Evolutionary conservation across 2,329 filamentous ascomycete genomes (phyloP), one percentile per base, ranked within the genome.

Genomic region (Alternaria consortialis): DNA sequence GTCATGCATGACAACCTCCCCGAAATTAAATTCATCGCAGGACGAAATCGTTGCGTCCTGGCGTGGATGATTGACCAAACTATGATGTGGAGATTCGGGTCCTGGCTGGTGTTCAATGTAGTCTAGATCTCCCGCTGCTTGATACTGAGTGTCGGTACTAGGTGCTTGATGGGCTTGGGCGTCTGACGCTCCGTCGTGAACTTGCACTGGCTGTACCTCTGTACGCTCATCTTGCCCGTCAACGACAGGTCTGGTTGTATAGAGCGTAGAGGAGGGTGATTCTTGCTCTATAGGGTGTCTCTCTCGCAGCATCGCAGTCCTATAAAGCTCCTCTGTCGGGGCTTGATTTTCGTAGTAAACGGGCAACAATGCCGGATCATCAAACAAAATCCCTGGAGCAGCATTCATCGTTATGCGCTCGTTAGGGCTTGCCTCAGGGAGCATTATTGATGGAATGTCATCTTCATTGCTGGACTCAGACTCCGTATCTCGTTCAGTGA

Each of bases 401-500:
- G 27, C 7, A 13, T 23, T 32, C 2, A 25, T 34, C 4, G 17
- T 56, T 23, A 4, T 46, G 9, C 44, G 11, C 39, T 51, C 7
- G 6, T 27, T 27, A 31, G 7, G 27, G 53, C 17, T 50, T 50
- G 12, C 17, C 36, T 43, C 20, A 42, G 15, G 8, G 36, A 32
- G 36, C 3, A 36, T 43, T 7, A 4, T 31, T 51, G 3, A 36
- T 2, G 15, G 15, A 8, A 37, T 52, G 11, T 44, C 2, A 17
- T 52, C 31, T 51, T 52, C 31, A 27, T 25, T 17, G 52, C 31
- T 52, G 3, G 23, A 57, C 39, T 57, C 15, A 31, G 46, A 57
- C 54, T 39, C 54, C 3, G 39, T 31, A 17, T 57, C 46, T 11
- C 39, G 4, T 52, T 57, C 23, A 31, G 15, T 23, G 20, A 57